A percentile compares a stretch with the other conserved stretches of the same genome.
Evolutionary conservation across 164 flowering plant species (phyloP).

Genomic region (Buxus sempervirens): DNA sequence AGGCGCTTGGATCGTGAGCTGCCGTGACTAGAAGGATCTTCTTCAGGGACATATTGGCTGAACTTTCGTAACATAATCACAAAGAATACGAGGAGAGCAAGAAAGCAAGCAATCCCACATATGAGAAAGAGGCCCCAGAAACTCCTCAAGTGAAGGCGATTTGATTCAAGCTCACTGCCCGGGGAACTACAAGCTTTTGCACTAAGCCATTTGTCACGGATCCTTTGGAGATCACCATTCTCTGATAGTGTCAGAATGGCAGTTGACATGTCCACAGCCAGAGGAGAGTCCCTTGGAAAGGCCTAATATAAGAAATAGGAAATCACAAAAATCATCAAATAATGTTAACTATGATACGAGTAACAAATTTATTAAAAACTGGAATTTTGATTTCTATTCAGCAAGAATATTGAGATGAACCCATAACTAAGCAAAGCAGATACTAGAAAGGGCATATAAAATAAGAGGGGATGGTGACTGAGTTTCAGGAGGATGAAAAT

Average conservation of each 20-base stretch:
- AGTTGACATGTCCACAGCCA: conserved; percentile 84
- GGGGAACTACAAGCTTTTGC: conserved; percentile 37
- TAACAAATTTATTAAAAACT: not conserved
- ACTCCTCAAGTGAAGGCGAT: conserved; percentile 58
- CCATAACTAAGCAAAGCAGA: too few species aligned
- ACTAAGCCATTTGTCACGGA: conserved; percentile 72
- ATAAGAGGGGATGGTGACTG: too few species aligned
- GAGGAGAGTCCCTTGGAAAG: conserved; percentile 79
- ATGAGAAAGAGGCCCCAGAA: conserved; percentile 77
- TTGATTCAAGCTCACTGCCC: conserved; percentile 28
- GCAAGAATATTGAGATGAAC: too few species aligned
- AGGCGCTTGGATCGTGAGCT: conserved; percentile 37
- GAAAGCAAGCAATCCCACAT: conserved; percentile 54
- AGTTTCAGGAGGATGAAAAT: too few species aligned
- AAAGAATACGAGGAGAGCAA: conserved; percentile 56
- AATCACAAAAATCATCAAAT: not conserved
- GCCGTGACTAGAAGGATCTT: conserved; percentile 19
- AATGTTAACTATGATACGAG: too few species aligned
- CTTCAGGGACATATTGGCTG: conserved; percentile 27
- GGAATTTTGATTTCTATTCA: not conserved
- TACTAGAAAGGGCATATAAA: too few species aligned
- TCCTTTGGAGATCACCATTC: conserved; percentile 73
- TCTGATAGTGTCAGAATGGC: conserved; percentile 78
- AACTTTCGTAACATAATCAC: conserved; percentile 33
- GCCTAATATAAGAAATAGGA: conserved; percentile 36